Evolutionary conservation across 1,139 yeast genomes (phyloP), one percentile per base, ranked within the genome.

Genomic region (Eremothecium gossypii): DNA sequence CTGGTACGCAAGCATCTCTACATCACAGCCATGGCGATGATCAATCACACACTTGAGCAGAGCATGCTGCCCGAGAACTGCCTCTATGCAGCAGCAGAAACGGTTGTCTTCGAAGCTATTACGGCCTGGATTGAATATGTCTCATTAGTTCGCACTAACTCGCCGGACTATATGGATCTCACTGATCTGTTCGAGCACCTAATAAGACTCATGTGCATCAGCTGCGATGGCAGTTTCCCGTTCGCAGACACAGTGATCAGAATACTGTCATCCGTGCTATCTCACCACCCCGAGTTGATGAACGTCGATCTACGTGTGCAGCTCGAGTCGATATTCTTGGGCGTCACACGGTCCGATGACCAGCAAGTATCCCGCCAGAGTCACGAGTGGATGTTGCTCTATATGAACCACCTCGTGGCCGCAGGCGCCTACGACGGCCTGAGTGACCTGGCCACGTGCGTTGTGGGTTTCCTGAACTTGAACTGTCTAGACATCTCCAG

Each of bases 401-500:
- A 52, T 65, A 73, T 61, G 57, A 71, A 48, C 52, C 69, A 49
- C 53, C 60, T 57, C 63, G 75, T 61, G 11, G 51, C 57, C 2
- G 51, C 65, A 23, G 69, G 68, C 30, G 70, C 70, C 51, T 60
- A 57, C 34, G 71, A 71, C 12, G 71, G 71, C 41, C 56, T 74
- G 34, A 69, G 69, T 40, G 69, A 69, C 31, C 72, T 77, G 47
- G 66, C 79, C 3, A 68, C 71, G 42, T 62, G 83, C 40, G 57
- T 78, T 7, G 71, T 77, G 4, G 67, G 74, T 5, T 75, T 71
- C 47, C 55, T 80, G 33, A 79, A 74, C 45, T 60, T 68, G 31
- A 77, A 77, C 48, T 65, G 76, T n/a, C 49, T 77, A 4, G 65
- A 65, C 42, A 59, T 81, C 9, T 67, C 79, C 11, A 64, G 71